Evolutionary conservation across 768 basidiomycete species (phyloP), one percentile per base, ranked within the genome.

Genomic region (Hygrophoropsis aurantiaca): DNA sequence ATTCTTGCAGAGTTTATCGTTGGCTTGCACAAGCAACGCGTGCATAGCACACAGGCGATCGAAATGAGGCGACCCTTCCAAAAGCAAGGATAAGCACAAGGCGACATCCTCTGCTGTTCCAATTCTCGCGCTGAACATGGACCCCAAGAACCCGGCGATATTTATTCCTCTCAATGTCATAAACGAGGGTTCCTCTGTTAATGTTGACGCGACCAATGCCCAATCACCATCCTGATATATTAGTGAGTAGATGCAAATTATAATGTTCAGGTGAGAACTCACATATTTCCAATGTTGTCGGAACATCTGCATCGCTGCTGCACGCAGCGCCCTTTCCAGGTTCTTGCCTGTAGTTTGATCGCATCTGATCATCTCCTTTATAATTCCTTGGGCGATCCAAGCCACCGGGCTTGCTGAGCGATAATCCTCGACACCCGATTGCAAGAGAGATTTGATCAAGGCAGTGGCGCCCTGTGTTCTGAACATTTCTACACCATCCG

Each of bases 21-120:
- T 63, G 40, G 65, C 59, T 40, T 64, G 64, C 20, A 57, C 39
- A 25, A 71, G 30, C 21, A 71, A 21, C 0, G 69, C 69, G 16
- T 70, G 71, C 51, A 66, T 65, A 3, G 67, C 71, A 35, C 62
- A 60, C 35, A 72, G 38, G 13, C 59, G 59, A 16, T 65, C 55
- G 30, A 65, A 54, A 32, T 53, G 21, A 24, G 52, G 52, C 10
- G 52, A 48, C 20, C 56, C 61, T 13, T 52, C 44, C 18, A 43
- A n/a, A 0, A 71, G 48, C 9, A 60, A 38, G 19, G 41, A 42
- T 27, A 72, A 35, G 48, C 69, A 69, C n/a, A 53, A n/a, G 21
- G 60, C 49, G 40, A 68, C 42, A 38, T 71, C 70, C 26, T 43
- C 57, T 2, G 52, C 60, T 2, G 26, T 44, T 33, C 53, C 36